Conservation (phyloP, 1,284 basidiomycete species). For the Puccinia horiana region DNA sequence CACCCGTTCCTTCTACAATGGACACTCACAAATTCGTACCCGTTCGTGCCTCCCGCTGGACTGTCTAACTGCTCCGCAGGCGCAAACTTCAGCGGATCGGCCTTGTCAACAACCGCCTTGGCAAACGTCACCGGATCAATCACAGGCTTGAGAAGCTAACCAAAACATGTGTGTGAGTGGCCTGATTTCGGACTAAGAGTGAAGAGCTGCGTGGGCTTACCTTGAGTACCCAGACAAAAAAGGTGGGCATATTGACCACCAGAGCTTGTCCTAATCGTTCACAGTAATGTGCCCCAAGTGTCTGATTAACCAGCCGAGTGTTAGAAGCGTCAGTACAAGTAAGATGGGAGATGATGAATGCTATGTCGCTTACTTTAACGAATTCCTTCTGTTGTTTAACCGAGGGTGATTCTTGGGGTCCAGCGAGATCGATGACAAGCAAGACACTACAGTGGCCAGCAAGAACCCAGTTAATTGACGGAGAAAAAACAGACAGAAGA, state of each 20-base stretch:
- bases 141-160: constrained; percentile 37
- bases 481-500: too few relatives aligned
- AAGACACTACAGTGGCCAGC: constrained; percentile 32
- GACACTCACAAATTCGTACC: constrained; percentile 36
- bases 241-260: constrained; percentile 47
- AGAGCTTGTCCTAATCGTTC: constrained; percentile 46
- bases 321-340: background rate
- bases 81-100: constrained; percentile 35
- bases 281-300: constrained; percentile 41
- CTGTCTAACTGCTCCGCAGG: constrained; percentile 44
- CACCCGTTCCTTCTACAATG: background rate
- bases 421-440: constrained; percentile 41
- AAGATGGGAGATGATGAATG: background rate
- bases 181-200: background rate
- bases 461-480: too few relatives aligned
- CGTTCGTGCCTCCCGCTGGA: constrained; percentile 35
- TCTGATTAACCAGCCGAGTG: constrained; percentile 4
- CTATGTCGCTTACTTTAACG: constrained; percentile 38
- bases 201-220: background rate
- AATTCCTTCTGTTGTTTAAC: constrained; percentile 46
- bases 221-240: constrained; percentile 48
- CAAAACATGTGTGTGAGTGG: background rate
- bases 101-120: constrained; percentile 47
- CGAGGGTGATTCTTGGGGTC: constrained; percentile 46
- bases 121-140: constrained; percentile 45